Base-by-base conservation (phyloP, 2,329 filamentous ascomycete genomes). In the Aspergillus pseudoviridinutans region DNA sequence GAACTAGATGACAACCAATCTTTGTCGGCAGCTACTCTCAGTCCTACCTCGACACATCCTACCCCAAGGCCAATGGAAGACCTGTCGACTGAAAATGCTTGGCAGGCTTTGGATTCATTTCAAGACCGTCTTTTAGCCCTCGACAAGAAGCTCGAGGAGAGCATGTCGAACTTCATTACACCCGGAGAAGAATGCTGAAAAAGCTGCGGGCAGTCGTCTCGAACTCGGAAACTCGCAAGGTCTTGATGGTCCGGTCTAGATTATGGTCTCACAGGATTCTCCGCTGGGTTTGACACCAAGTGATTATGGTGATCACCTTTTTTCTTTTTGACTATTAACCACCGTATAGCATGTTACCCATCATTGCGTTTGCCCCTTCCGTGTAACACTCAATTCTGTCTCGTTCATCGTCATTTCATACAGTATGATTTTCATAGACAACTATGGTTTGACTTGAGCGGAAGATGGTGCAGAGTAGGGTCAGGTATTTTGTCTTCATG, bases 1-100 rank as follows among this genome's bases (percentile, higher is more conserved):
- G 64, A 69, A 38, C 59, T 68, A n/a, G 66, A 68, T 50, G 68
- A 71, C 29, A 57, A 57, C 7, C 61, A 61, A 5, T 58, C 64
- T 20, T 64, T 69, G 51, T 56, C 44, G 22, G 20, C 64, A 10
- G 53, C 55, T 17, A 61, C 63, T 17, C 55, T 58, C 53, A 59
- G 58, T 47, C 50, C 61, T 17, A 49, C 22, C 27, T 53, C 58
- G 22, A 53, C 57, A 27, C 53, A 58, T 35, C 57, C 61, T 22
- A 56, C 61, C 38, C 47, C 59, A 29, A 58, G 58, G 56, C 55
- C 58, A 28, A 44, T 56, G 10, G 49, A 53, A 17, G 54, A 56
- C 10, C 29, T 51, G 3, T 14, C 50, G 27, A 49, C 35, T 22
- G 53, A 56, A 27, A 53, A 62, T 52, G 54, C 55, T 20, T 66